phyloP scores from a whole-genome alignment of 805 yeast genomes.

The Candida ovalis region DNA sequence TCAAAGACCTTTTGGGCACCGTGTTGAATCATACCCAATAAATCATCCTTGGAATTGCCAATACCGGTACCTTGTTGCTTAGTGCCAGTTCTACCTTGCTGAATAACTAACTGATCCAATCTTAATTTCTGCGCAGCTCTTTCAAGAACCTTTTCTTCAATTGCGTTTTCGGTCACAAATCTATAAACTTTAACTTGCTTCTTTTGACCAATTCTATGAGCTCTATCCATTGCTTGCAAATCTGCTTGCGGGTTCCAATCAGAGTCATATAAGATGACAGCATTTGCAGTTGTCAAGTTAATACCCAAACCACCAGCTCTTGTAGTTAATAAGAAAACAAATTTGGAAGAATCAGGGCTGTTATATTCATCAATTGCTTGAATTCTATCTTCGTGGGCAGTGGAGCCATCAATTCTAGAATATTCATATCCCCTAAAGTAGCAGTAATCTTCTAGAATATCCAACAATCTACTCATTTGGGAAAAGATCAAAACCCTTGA shows the following conservation, averaged over 20 bases:
- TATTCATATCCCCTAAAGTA: slow-evolving; percentile 77
- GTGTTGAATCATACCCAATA: slow-evolving; percentile 92
- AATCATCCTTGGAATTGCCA: slow-evolving; percentile 75
- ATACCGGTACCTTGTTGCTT: slow-evolving; percentile 39
- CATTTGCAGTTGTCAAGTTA: slow-evolving; percentile 87
- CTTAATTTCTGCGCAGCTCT: slow-evolving; percentile 93
- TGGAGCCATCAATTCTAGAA: slow-evolving; percentile 91
- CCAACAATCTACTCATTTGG: slow-evolving; percentile 88
- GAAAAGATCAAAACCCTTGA: slow-evolving; percentile 89
- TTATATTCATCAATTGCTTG: slow-evolving; percentile 91
- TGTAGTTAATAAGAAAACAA: slow-evolving; percentile 81
- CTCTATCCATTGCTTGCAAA: slow-evolving; percentile 97
- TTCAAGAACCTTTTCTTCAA: slow-evolving; percentile 93
- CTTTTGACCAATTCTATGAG: slow-evolving; percentile 95
- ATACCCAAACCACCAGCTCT: slow-evolving; percentile 98
- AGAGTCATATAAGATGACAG: slow-evolving; percentile 82
- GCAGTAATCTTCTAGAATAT: slow-evolving; percentile 91
- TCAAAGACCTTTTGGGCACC: slow-evolving; percentile 92
- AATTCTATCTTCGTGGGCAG: slow-evolving; percentile 89
- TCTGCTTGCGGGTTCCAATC: slow-evolving; percentile 99
- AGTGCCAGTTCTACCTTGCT: slow-evolving; percentile 69
- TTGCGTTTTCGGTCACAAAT: slow-evolving; percentile 92
- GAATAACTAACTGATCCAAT: slow-evolving; percentile 91
- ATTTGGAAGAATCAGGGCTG: slow-evolving; percentile 74
- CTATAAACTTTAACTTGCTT: slow-evolving; percentile 92